Conservation (phyloP, 2,329 filamentous ascomycete species). For the Cadophora sp. region DNA sequence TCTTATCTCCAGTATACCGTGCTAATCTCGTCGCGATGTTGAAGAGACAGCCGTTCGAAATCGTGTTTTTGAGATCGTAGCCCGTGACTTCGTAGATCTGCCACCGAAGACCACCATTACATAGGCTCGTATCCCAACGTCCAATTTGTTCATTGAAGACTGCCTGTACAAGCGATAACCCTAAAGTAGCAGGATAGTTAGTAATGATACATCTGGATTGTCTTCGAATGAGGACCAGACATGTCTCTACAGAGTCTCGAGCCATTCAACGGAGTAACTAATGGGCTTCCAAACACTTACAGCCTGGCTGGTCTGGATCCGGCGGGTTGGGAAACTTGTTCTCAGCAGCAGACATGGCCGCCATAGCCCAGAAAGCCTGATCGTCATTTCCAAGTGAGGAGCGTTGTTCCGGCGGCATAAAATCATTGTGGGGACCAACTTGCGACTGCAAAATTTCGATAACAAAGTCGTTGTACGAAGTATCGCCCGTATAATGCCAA, state of each 20-base stretch:
- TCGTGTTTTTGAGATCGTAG: conserved; percentile 76
- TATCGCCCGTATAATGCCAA: conserved; percentile 80
- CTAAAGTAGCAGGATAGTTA: too few species aligned
- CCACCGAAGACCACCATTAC: conserved; percentile 77
- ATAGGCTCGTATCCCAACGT: conserved; percentile 72
- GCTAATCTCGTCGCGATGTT: conserved; percentile 69
- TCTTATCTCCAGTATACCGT: conserved; percentile 75
- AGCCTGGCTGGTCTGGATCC: conserved; percentile 60
- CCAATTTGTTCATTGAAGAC: conserved; percentile 80
- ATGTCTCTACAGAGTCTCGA: too few species aligned
- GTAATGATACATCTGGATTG: too few species aligned
- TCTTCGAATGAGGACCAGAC: too few species aligned
- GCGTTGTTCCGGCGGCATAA: conserved; percentile 76
- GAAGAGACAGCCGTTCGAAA: conserved; percentile 66
- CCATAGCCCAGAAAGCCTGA: conserved; percentile 75
- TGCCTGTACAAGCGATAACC: conserved; percentile 75
- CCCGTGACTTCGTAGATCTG: conserved; percentile 79
- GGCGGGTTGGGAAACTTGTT: conserved; percentile 63
- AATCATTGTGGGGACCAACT: conserved; percentile 73
- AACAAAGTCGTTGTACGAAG: conserved; percentile 71
- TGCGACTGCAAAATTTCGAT: conserved; percentile 75
- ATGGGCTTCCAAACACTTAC: too few species aligned
- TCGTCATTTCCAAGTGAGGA: conserved; percentile 74
- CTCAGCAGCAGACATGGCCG: conserved; percentile 73
- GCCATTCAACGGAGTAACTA: too few species aligned